Percentiles rank a stretch among this genome's conserved stretches.
phyloP scores from a whole-genome alignment of 2,329 filamentous ascomycete genomes.

The Byssoonygena ceratinophila region DNA sequence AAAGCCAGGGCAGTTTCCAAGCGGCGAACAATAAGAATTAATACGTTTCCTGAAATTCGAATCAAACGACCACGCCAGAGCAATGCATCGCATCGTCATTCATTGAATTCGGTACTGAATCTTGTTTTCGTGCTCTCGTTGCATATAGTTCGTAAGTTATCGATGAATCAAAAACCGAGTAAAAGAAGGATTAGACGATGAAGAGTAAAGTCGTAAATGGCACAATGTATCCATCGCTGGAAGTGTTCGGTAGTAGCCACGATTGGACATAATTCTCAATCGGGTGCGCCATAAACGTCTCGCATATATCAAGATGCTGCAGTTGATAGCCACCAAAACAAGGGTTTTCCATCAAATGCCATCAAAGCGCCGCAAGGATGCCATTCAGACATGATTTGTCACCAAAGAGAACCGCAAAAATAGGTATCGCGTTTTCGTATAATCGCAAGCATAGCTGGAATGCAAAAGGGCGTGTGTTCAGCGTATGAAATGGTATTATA shows the following conservation, averaged over 20 bases:
- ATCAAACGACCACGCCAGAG: neutral
- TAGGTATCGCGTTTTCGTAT: no score
- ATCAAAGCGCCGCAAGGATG: no score
- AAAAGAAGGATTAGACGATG: neutral
- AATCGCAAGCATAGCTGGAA: no score
- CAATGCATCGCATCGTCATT: constrained; percentile 1
- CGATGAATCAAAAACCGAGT: neutral
- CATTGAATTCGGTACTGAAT: neutral
- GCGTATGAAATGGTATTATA: neutral
- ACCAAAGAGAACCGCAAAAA: neutral
- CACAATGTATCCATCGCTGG: neutral
- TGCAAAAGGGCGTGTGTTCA: neutral
- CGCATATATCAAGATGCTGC: neutral
- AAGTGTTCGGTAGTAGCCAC: neutral
- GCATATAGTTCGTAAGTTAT: neutral
- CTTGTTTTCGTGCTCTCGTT: neutral
- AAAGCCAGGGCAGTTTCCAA: neutral
- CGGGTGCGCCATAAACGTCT: neutral
- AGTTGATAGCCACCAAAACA: neutral
- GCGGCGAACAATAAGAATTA: neutral
- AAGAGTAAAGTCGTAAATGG: neutral
- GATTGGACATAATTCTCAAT: neutral
- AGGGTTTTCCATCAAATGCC: neutral
- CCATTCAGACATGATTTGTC: neutral
- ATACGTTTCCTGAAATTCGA: neutral